Evolutionary conservation across 2,329 filamentous ascomycete species (phyloP).

Genomic region (Epicoccum sorghinum): DNA sequence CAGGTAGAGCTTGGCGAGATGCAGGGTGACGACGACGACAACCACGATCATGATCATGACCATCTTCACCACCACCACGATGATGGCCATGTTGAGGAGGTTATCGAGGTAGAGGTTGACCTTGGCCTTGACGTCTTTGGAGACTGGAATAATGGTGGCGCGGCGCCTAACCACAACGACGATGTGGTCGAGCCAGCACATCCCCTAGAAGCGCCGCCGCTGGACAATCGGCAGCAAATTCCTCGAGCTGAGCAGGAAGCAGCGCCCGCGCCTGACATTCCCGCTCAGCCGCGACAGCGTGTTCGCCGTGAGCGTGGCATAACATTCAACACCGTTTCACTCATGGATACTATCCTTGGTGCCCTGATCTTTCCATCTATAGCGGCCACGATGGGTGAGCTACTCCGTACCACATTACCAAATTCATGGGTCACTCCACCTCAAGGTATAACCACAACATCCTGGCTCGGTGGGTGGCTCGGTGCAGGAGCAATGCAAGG

Average conservation of each 20-base stretch:
- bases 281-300: conserved; percentile 30
- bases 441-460: conserved; percentile 20
- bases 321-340: conserved; percentile 59
- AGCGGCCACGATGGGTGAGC: conserved; percentile 77
- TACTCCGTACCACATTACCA: conserved; percentile 73
- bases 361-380: conserved; percentile 82
- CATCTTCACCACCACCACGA: conserved; percentile 27
- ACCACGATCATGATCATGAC: conserved; percentile 21
- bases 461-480: conserved; percentile 32
- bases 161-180: conserved; percentile 40
- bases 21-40: conserved; percentile 18
- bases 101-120: conserved; percentile 52
- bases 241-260: conserved; percentile 23
- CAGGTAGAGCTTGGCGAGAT: conserved; percentile 16
- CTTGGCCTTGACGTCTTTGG: conserved; percentile 49
- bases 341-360: conserved; percentile 67
- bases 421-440: conserved; percentile 65
- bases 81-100: conserved; percentile 53
- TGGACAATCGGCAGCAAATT: conserved; percentile 29
- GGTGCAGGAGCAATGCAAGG: conserved; percentile 17
- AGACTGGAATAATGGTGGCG: conserved; percentile 52
- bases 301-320: conserved; percentile 55
- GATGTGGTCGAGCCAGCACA: conserved; percentile 21
- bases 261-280: conserved; percentile 40
- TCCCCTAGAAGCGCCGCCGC: conserved; percentile 43